These are phyloP conservation scores for Ceratocystis harringtonii DNA, from an alignment of 2,329 filamentous ascomycete species.

Conservation along the genomic window DNA sequence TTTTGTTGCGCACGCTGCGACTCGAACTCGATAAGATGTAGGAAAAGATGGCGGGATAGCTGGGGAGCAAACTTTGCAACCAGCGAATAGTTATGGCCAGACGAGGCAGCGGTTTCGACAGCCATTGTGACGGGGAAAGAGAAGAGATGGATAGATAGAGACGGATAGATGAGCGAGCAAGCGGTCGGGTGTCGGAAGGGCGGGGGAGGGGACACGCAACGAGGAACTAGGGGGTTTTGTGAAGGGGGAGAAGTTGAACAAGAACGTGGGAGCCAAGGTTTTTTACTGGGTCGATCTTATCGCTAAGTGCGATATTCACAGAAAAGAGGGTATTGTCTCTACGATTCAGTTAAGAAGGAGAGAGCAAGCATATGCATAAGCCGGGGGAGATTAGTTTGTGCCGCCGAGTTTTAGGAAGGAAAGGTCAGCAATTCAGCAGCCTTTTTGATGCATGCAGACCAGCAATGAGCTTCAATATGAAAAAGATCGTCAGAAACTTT, in stretches of 20 bases:
- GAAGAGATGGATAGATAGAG: neutral
- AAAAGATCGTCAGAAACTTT: constrained; percentile 1
- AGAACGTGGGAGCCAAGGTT: constrained; percentile 1
- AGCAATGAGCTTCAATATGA: neutral
- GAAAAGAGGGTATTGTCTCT: neutral
- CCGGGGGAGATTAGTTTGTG: neutral
- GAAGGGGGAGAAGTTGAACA: neutral
- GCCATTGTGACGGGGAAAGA: constrained; percentile 14
- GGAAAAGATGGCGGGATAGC: constrained; percentile 91
- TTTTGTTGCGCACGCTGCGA: constrained; percentile 68
- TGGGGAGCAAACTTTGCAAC: constrained; percentile 61
- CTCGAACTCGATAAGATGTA: constrained; percentile 87
- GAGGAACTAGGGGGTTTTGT: neutral
- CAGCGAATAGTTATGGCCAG: constrained; percentile 17
- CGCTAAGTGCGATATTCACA: neutral
- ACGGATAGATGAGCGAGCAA: neutral
- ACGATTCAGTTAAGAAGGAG: constrained; percentile 9
- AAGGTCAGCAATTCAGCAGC: neutral
- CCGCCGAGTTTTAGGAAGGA: neutral
- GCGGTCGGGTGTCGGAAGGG: neutral
- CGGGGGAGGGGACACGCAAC: neutral
- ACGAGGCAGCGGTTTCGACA: constrained; percentile 12
- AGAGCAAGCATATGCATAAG: neutral
- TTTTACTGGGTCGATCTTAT: constrained; percentile 1
- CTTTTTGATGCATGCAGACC: neutral